Conservation (phyloP, 202 grass and related monocot species). For the Setaria viridis region DNA sequence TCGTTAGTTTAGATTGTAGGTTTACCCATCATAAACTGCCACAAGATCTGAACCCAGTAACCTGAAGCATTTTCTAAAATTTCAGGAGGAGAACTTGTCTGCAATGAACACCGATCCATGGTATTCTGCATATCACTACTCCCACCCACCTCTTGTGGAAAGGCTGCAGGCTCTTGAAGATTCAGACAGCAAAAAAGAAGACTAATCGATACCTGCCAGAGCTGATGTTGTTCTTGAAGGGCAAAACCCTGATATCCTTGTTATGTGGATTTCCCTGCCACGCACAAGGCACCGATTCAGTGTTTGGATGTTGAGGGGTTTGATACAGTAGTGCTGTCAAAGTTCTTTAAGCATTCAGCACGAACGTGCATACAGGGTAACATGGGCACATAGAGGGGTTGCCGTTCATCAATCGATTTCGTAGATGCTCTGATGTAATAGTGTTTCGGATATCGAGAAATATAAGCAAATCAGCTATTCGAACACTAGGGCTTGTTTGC, state of each 20-base stretch:
- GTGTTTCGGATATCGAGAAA: slow-evolving; percentile 11
- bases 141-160: slow-evolving; percentile 96
- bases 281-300: background rate
- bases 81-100: slow-evolving; percentile 97
- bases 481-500: background rate
- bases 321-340: background rate
- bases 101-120: slow-evolving; percentile 98
- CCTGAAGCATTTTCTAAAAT: slow-evolving; percentile 26
- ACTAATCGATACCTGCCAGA: slow-evolving; percentile 42
- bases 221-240: slow-evolving; percentile 14
- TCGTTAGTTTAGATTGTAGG: background rate
- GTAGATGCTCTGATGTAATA: slow-evolving; percentile 21
- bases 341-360: slow-evolving; percentile 27
- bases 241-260: background rate
- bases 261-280: background rate
- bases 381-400: background rate
- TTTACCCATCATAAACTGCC: background rate
- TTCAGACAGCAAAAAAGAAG: slow-evolving; percentile 75
- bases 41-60: slow-evolving; percentile 18
- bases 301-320: slow-evolving; percentile 11
- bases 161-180: slow-evolving; percentile 81
- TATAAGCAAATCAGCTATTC: slow-evolving; percentile 27
- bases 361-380: background rate
- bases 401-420: background rate
- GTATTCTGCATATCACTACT: slow-evolving; percentile 99